These are phyloP conservation scores for Beauveria sp. DNA, from an alignment of 2,329 filamentous ascomycete species.

Conservation along the genomic window DNA sequence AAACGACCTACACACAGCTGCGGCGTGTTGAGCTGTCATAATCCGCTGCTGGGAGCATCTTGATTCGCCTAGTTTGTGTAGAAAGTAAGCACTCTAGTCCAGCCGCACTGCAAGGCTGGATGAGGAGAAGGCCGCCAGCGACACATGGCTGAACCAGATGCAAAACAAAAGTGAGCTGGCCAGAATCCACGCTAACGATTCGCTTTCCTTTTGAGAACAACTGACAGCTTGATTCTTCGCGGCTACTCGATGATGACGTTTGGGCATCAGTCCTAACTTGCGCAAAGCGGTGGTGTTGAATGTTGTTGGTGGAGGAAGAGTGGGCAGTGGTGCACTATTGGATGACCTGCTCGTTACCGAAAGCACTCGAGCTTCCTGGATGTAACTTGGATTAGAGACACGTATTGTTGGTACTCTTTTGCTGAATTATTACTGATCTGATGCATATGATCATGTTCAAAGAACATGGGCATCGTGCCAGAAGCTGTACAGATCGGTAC, in stretches of 20 bases:
- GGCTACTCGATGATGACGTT: not conserved
- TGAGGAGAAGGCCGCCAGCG: not conserved
- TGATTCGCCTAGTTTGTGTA: not conserved
- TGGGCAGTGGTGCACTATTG: not conserved
- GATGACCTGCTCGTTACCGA: not conserved
- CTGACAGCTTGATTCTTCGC: not conserved
- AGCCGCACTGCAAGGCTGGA: not conserved
- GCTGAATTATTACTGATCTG: not conserved
- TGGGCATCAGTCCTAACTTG: not conserved
- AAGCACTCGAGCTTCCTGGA: not conserved
- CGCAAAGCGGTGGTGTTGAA: too few species aligned
- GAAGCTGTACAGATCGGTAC: not conserved
- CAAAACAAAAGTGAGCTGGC: not conserved
- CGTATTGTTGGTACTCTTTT: not conserved
- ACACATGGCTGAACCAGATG: not conserved
- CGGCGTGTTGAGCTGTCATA: not conserved
- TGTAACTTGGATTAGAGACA: too few species aligned
- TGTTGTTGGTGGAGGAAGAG: not conserved
- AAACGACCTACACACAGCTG: conserved; percentile 4
- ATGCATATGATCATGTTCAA: not conserved
- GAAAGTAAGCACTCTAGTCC: conserved; percentile 1
- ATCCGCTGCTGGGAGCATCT: not conserved
- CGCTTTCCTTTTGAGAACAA: not conserved
- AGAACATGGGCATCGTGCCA: not conserved
- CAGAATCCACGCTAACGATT: not conserved